Evolutionary conservation across 495 filamentous ascomycete genomes (phyloP).

Genomic region (Opeltia flavorubescens): DNA sequence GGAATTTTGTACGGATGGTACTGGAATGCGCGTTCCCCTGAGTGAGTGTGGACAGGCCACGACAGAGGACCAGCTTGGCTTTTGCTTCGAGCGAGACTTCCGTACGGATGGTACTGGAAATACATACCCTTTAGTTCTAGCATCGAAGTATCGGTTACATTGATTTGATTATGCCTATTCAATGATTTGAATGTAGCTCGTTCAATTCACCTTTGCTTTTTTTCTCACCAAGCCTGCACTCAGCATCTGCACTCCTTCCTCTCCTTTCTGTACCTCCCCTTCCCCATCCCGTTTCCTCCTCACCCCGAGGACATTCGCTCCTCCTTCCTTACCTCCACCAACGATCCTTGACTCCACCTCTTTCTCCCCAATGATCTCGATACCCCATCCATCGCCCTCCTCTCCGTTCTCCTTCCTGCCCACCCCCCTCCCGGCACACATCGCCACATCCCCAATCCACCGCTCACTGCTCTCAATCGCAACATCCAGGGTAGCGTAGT

Average conservation of each 20-base stretch:
- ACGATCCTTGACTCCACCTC: conserved; percentile 7
- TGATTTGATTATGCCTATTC: no score
- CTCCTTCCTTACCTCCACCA: no score
- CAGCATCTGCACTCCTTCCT: conserved; percentile 19
- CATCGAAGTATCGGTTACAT: no score
- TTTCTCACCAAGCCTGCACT: conserved; percentile 43
- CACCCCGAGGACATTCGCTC: background rate
- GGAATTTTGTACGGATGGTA: no score
- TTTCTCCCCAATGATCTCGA: conserved; percentile 35
- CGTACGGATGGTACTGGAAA: no score
- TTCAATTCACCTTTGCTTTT: conserved; percentile 37
- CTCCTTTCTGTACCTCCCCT: conserved; percentile 18
- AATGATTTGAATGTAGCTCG: conserved; percentile 15
- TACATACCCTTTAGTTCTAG: no score
- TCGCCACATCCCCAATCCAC: conserved; percentile 53
- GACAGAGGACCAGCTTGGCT: no score
- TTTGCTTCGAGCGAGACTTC: no score
- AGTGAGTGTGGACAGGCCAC: background rate
- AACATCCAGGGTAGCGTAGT: conserved; percentile 63
- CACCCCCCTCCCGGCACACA: conserved; percentile 35
- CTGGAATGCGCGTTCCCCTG: background rate
- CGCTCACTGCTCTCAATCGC: conserved; percentile 52
- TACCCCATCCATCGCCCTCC: conserved; percentile 44
- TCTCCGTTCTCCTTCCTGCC: no score
- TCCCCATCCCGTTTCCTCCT: background rate